Percentiles rank a stretch among this genome's conserved stretches.
Conservation (phyloP, 306 rosid genomes). For the Cicer arietinum region DNA sequence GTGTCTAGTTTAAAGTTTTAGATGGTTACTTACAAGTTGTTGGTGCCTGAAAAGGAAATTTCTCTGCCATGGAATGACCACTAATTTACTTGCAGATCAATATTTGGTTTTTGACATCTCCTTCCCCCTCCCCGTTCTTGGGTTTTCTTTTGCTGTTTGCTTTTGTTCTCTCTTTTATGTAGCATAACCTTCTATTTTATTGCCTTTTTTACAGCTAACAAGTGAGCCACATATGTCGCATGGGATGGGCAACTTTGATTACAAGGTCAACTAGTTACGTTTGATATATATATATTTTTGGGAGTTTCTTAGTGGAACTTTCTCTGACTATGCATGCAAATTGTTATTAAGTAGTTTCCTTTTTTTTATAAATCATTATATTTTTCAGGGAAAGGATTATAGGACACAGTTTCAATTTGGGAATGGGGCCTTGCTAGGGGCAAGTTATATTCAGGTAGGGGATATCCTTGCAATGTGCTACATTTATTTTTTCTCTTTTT, state of each 20-base stretch:
- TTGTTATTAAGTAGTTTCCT: neutral
- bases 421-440: conserved; percentile 94
- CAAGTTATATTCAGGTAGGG: conserved; percentile 91
- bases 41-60: neutral
- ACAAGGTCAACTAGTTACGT: conserved; percentile 64
- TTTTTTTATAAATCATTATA: conserved; percentile 6
- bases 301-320: conserved; percentile 3
- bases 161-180: neutral
- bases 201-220: conserved; percentile 66
- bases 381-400: conserved; percentile 82
- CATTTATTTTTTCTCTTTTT: conserved; percentile 26
- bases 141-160: neutral
- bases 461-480: conserved; percentile 15
- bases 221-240: conserved; percentile 98
- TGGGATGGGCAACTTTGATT: conserved; percentile 89
- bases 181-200: neutral
- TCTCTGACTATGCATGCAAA: neutral
- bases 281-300: neutral
- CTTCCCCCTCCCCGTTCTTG: neutral
- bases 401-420: conserved; percentile 91
- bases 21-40: neutral
- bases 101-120: neutral
- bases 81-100: neutral
- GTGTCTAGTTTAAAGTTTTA: conserved; percentile 13
- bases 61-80: neutral